A percentile compares a stretch with the other conserved stretches of the same genome.
Evolutionary conservation across 2,329 filamentous ascomycete species (phyloP).

Genomic region (Eurotiales sp.): DNA sequence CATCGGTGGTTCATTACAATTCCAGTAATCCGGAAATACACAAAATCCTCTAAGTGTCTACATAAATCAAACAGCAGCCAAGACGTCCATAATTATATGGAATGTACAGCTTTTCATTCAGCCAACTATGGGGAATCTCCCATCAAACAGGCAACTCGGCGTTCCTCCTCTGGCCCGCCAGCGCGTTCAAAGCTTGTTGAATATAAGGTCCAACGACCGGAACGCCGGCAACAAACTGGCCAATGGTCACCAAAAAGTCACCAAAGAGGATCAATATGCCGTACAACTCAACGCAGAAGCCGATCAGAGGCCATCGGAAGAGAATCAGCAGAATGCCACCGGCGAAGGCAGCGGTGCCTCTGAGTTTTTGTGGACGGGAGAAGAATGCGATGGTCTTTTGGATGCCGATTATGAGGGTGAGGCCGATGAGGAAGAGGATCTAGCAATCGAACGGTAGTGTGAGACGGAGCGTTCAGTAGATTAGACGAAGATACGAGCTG

Average conservation of each 20-base stretch:
- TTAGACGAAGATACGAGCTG: too few species aligned
- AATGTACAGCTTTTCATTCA: neutral
- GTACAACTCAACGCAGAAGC: conserved; percentile 87
- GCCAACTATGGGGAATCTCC: neutral
- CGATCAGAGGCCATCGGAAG: conserved; percentile 83
- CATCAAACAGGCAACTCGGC: conserved; percentile 57
- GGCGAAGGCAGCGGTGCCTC: conserved; percentile 86
- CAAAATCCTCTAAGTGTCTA: neutral
- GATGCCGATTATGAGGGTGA: conserved; percentile 91
- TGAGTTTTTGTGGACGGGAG: conserved; percentile 85
- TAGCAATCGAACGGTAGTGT: conserved; percentile 33
- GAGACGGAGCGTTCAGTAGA: conserved; percentile 11
- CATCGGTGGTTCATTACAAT: neutral
- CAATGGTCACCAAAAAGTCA: conserved; percentile 91
- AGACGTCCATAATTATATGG: neutral
- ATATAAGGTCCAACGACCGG: conserved; percentile 87
- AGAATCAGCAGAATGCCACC: conserved; percentile 80
- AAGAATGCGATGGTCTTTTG: conserved; percentile 93
- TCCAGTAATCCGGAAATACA: neutral
- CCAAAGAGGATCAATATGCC: conserved; percentile 92
- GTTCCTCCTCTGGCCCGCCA: conserved; percentile 67
- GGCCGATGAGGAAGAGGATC: conserved; percentile 96
- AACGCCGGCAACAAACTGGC: conserved; percentile 76
- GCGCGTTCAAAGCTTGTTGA: conserved; percentile 66
- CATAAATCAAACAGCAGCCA: neutral